Percentiles rank a stretch among this genome's conserved stretches.
phyloP scores from a whole-genome alignment of 768 basidiomycete genomes.

The Boletus vermiculosoides region DNA sequence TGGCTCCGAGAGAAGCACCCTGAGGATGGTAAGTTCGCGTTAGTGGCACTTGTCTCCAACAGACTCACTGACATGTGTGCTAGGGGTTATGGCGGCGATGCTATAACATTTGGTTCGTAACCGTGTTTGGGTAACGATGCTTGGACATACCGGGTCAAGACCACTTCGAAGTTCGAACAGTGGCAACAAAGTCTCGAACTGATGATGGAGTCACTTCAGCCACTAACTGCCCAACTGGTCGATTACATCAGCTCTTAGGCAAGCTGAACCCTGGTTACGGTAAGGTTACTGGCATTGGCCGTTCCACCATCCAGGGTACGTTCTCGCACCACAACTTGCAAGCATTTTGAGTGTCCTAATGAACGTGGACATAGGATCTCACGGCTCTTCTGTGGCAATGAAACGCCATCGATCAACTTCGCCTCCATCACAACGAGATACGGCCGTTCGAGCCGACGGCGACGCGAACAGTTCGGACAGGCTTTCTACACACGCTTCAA shows the following conservation, averaged over 20 bases:
- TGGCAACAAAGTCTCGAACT: not conserved
- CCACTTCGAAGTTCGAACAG: too few relatives aligned
- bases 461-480: not conserved
- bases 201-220: not conserved
- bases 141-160: not conserved
- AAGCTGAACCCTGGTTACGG: not conserved
- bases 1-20: not conserved
- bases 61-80: not conserved
- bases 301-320: not conserved
- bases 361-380: not conserved
- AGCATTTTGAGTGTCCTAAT: not conserved
- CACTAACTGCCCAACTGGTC: not conserved
- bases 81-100: conserved; percentile 1
- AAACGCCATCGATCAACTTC: conserved; percentile 18
- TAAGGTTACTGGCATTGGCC: not conserved
- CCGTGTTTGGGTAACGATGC: not conserved
- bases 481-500: conserved; percentile 27
- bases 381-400: not conserved
- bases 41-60: not conserved
- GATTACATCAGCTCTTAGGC: conserved; percentile 10
- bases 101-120: not conserved
- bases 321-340: not conserved
- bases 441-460: not conserved
- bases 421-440: not conserved
- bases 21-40: not conserved